Percentiles rank a stretch among this genome's conserved stretches.
phyloP scores from a whole-genome alignment of 805 yeast genomes.

The Kluyveromyces lactis region DNA sequence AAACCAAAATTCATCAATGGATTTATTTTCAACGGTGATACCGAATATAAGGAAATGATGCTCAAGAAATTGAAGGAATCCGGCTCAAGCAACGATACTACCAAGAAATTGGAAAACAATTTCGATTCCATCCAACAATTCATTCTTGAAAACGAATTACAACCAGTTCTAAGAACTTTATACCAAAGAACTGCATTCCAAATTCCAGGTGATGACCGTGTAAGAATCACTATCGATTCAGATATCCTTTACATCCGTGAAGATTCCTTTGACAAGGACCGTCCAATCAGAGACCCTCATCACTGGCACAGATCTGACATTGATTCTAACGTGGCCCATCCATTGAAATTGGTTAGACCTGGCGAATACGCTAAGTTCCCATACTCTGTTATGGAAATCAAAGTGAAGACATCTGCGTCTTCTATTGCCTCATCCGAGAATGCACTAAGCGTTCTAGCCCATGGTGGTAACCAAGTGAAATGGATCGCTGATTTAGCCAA shows the following conservation, averaged over 20 bases:
- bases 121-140: slow-evolving; percentile 55
- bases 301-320: slow-evolving; percentile 91
- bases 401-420: slow-evolving; percentile 37
- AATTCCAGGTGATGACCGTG: slow-evolving; percentile 94
- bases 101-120: slow-evolving; percentile 45
- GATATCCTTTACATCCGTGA: slow-evolving; percentile 84
- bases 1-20: slow-evolving; percentile 78
- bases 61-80: slow-evolving; percentile 55
- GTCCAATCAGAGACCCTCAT: slow-evolving; percentile 83
- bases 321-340: slow-evolving; percentile 66
- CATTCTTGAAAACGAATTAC: slow-evolving; percentile 56
- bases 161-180: slow-evolving; percentile 80
- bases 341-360: slow-evolving; percentile 65
- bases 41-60: slow-evolving; percentile 39
- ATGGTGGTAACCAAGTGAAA: slow-evolving; percentile 29
- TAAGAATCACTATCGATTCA: slow-evolving; percentile 83
- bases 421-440: slow-evolving; percentile 17
- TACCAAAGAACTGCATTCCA: slow-evolving; percentile 94
- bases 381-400: slow-evolving; percentile 80
- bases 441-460: slow-evolving; percentile 14
- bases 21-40: slow-evolving; percentile 48
- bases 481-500: slow-evolving; percentile 87
- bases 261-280: slow-evolving; percentile 72
- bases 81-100: slow-evolving; percentile 43
- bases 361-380: slow-evolving; percentile 85